A percentile compares a stretch with the other conserved stretches of the same genome.
Evolutionary conservation across 495 filamentous ascomycete genomes (phyloP).

Genomic region (Entonaema liquescens): DNA sequence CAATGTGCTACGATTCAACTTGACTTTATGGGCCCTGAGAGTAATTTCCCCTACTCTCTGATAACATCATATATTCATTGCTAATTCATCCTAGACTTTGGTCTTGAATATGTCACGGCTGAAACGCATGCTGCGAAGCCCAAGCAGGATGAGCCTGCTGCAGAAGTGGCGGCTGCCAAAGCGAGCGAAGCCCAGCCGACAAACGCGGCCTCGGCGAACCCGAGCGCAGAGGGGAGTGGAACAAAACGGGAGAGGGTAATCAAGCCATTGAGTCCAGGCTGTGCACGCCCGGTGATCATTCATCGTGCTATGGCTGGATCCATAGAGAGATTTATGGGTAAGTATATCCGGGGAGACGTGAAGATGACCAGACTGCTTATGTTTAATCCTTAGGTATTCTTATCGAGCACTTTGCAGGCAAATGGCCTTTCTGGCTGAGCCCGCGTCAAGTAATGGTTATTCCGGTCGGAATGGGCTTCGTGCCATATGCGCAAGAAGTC

Average conservation of each 20-base stretch:
- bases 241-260: slow-evolving; percentile 49
- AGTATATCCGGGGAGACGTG: not conserved
- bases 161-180: slow-evolving; percentile 36
- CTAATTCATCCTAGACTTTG: slow-evolving; percentile 58
- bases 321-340: slow-evolving; percentile 91
- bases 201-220: slow-evolving; percentile 45
- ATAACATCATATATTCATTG: not conserved
- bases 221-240: slow-evolving; percentile 44
- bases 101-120: slow-evolving; percentile 81
- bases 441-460: slow-evolving; percentile 92
- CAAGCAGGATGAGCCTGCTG: slow-evolving; percentile 43
- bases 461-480: slow-evolving; percentile 84
- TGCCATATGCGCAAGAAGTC: slow-evolving; percentile 88
- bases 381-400: slow-evolving; percentile 62
- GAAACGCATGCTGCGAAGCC: slow-evolving; percentile 44
- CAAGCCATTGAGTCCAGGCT: slow-evolving; percentile 70
- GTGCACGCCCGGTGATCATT: slow-evolving; percentile 94
- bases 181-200: slow-evolving; percentile 43
- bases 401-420: slow-evolving; percentile 93
- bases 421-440: slow-evolving; percentile 98
- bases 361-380: not conserved
- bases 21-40: slow-evolving; percentile 74
- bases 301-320: slow-evolving; percentile 94
- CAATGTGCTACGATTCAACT: slow-evolving; percentile 98
- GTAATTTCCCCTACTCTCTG: slow-evolving; percentile 6